Percentiles rank a stretch among this genome's conserved stretches.
These are phyloP conservation scores for Penstemon barbatus DNA, from an alignment of 257 asterid species.

Conservation along the genomic window DNA sequence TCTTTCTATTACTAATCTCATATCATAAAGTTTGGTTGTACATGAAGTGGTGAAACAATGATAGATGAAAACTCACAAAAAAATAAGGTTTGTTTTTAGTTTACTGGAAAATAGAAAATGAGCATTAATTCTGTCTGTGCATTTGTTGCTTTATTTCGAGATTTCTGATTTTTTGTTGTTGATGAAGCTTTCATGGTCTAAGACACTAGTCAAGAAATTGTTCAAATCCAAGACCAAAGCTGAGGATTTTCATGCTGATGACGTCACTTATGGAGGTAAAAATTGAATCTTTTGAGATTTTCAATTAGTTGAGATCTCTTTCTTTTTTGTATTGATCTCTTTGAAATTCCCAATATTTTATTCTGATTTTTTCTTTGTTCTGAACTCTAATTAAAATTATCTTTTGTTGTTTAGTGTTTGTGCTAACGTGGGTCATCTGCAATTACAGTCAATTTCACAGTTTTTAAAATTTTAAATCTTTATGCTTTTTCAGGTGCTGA, in stretches of 20 bases:
- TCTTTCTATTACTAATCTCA: slow-evolving; percentile 26
- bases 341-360: slow-evolving; percentile 29
- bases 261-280: slow-evolving; percentile 57
- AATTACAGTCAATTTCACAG: slow-evolving; percentile 45
- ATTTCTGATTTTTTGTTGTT: slow-evolving; percentile 36
- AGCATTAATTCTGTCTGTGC: slow-evolving; percentile 31
- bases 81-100: slow-evolving; percentile 66
- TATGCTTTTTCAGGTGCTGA: slow-evolving; percentile 84
- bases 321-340: slow-evolving; percentile 30
- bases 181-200: slow-evolving; percentile 80
- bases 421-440: slow-evolving; percentile 51
- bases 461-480: slow-evolving; percentile 47
- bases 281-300: slow-evolving; percentile 33
- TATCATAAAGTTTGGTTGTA: slow-evolving; percentile 29
- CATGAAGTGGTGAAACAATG: slow-evolving; percentile 79
- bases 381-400: slow-evolving; percentile 24
- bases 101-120: slow-evolving; percentile 19
- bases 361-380: slow-evolving; percentile 11
- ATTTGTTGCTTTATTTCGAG: slow-evolving; percentile 28
- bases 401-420: slow-evolving; percentile 25
- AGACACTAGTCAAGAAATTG: slow-evolving; percentile 94
- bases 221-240: slow-evolving; percentile 78
- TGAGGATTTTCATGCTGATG: slow-evolving; percentile 94
- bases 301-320: slow-evolving; percentile 39
- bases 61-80: slow-evolving; percentile 79